A percentile compares a stretch with the other conserved stretches of the same genome.
Evolutionary conservation across 2,329 filamentous ascomycete genomes (phyloP).

Genomic region (Berkeleyomyces basicola): DNA sequence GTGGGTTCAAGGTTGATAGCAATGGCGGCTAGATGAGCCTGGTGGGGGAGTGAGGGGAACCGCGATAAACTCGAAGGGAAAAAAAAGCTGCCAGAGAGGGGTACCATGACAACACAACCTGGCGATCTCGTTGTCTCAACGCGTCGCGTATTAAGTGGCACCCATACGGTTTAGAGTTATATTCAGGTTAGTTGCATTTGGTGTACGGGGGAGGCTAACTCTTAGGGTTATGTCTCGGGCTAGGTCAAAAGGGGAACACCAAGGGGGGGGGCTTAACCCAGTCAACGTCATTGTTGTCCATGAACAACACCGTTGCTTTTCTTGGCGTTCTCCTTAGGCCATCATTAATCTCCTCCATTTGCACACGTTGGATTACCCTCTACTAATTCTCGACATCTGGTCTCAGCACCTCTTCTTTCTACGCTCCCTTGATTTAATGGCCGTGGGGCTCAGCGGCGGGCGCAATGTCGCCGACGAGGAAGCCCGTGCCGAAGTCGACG

Average conservation of each 20-base stretch:
- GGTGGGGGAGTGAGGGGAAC: neutral
- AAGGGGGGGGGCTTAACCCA: neutral
- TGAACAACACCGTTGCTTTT: neutral
- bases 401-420: neutral
- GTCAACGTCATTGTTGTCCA: neutral
- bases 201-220: neutral
- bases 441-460: slow-evolving; percentile 10
- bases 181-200: neutral
- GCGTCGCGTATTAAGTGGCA: slow-evolving; percentile 13
- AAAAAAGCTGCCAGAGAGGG: slow-evolving; percentile 9
- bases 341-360: neutral
- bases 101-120: neutral
- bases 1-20: neutral
- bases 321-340: neutral
- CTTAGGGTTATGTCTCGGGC: neutral
- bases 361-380: neutral
- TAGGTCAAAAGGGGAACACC: neutral
- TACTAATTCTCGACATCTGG: neutral
- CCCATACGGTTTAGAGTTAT: neutral
- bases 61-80: neutral
- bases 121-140: neutral
- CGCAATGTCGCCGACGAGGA: slow-evolving; percentile 46
- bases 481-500: slow-evolving; percentile 52
- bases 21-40: neutral
- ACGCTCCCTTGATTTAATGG: slow-evolving; percentile 2